Percentiles rank a stretch among this genome's conserved stretches.
Evolutionary conservation across 2,329 filamentous ascomycete species (phyloP).

Genomic region (Cladosporium halotolerans): DNA sequence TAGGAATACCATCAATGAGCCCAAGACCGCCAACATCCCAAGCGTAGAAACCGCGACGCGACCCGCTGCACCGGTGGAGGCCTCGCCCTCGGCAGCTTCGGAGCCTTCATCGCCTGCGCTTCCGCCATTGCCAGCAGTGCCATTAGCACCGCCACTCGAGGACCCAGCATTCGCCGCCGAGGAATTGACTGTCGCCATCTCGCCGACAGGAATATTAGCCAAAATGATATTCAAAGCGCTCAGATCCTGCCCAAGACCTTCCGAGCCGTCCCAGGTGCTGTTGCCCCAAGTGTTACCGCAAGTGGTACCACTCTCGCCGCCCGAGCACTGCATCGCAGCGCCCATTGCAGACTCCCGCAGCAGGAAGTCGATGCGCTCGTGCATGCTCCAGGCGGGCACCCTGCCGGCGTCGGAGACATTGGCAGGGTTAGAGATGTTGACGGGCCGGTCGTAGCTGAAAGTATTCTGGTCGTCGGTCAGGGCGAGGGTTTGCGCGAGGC

Average conservation of each 20-base stretch:
- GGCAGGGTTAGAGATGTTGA: slow-evolving; percentile 25
- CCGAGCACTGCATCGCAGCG: slow-evolving; percentile 49
- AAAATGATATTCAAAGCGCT: slow-evolving; percentile 46
- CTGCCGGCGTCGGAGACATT: slow-evolving; percentile 32
- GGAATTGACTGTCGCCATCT: slow-evolving; percentile 8
- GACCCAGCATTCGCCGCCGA: slow-evolving; percentile 5
- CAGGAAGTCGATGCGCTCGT: slow-evolving; percentile 13
- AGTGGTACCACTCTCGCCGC: slow-evolving; percentile 34
- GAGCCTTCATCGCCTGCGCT: not conserved
- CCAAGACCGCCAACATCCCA: not conserved
- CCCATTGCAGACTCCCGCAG: slow-evolving; percentile 42
- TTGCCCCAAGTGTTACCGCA: slow-evolving; percentile 38
- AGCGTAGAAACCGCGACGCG: not conserved
- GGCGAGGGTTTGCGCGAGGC: slow-evolving; percentile 28
- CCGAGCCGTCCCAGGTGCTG: slow-evolving; percentile 37
- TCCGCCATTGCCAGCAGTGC: not conserved
- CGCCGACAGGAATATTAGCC: slow-evolving; percentile 28
- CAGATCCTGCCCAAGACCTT: slow-evolving; percentile 50
- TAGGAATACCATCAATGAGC: not conserved
- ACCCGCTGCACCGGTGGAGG: not conserved
- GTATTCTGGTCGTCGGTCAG: slow-evolving; percentile 8
- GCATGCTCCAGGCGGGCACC: not conserved
- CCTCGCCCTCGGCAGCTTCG: not conserved
- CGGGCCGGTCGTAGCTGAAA: slow-evolving; percentile 17
- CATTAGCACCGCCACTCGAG: not conserved